Percentiles rank a stretch among this genome's conserved stretches.
These are phyloP conservation scores for Eremothecium gossypii DNA, from an alignment of 1,139 yeast genomes.

Conservation along the genomic window DNA sequence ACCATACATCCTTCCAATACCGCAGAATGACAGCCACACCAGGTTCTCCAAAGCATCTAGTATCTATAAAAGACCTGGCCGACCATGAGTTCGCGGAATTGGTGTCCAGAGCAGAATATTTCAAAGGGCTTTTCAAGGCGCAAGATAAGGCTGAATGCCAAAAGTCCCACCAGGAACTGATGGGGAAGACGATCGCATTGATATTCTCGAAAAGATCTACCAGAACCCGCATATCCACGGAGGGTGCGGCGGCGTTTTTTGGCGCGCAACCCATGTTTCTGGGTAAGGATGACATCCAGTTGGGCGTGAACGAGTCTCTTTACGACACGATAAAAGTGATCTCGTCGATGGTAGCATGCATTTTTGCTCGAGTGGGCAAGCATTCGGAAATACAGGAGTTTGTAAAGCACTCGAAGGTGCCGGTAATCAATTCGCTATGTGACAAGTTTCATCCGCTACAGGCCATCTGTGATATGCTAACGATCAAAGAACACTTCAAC, in stretches of 20 bases:
- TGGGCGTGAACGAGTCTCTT: conserved; percentile 86
- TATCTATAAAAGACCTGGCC: conserved; percentile 67
- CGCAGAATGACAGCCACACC: too few species aligned
- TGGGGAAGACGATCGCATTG: conserved; percentile 76
- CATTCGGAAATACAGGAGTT: conserved; percentile 77
- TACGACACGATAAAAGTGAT: conserved; percentile 83
- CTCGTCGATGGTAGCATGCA: conserved; percentile 89
- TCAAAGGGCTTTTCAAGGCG: conserved; percentile 48
- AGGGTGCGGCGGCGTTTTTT: conserved; percentile 86
- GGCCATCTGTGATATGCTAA: conserved; percentile 83
- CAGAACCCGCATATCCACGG: conserved; percentile 87
- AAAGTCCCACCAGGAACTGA: conserved; percentile 46
- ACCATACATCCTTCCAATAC: too few species aligned
- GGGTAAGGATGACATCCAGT: conserved; percentile 92
- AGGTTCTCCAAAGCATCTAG: conserved; percentile 48
- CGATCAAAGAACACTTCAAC: conserved; percentile 72
- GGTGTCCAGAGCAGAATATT: conserved; percentile 57
- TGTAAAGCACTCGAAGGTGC: conserved; percentile 69
- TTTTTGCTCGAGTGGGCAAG: conserved; percentile 88
- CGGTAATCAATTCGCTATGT: conserved; percentile 87
- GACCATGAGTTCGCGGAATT: conserved; percentile 59
- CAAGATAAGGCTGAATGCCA: conserved; percentile 37
- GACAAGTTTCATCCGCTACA: conserved; percentile 92
- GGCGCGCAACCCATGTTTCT: conserved; percentile 96
- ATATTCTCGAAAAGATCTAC: conserved; percentile 87